Evolutionary conservation across 352 stramenopile species (phyloP).

Genomic region (Globisporangium carolinianum): DNA sequence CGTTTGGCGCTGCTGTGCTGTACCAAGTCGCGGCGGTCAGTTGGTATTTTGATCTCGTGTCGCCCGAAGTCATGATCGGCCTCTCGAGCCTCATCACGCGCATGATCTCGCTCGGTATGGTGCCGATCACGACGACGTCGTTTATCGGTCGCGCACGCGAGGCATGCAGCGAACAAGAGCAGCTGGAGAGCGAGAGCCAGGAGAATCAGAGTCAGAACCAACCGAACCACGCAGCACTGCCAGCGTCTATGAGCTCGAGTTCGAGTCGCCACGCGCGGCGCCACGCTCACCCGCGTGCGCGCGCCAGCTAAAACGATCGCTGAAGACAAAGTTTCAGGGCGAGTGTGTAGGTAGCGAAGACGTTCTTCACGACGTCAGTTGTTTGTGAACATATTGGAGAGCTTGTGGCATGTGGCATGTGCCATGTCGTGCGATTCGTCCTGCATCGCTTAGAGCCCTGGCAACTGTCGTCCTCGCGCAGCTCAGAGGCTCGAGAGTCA

Average conservation of each 20-base stretch:
- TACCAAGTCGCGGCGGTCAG: conserved; percentile 40
- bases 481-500: too few relatives aligned
- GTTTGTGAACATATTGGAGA: too few relatives aligned
- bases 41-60: conserved; percentile 35
- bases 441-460: too few relatives aligned
- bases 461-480: too few relatives aligned
- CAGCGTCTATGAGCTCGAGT: not conserved
- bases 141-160: conserved; percentile 37
- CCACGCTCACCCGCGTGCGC: conserved; percentile 23
- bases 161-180: conserved; percentile 26
- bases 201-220: too few relatives aligned
- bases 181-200: not conserved
- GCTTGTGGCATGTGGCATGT: too few relatives aligned
- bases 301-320: conserved; percentile 16
- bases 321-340: not conserved
- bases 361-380: too few relatives aligned
- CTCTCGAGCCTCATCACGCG: conserved; percentile 59
- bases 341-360: too few relatives aligned
- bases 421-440: too few relatives aligned
- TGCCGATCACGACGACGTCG: conserved; percentile 62
- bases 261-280: not conserved
- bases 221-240: too few relatives aligned
- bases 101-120: conserved; percentile 69
- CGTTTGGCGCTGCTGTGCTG: conserved; percentile 29
- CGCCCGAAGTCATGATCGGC: conserved; percentile 40